Evolutionary conservation across 1,284 basidiomycete species (phyloP).

Genomic region (Gomphus sp.): DNA sequence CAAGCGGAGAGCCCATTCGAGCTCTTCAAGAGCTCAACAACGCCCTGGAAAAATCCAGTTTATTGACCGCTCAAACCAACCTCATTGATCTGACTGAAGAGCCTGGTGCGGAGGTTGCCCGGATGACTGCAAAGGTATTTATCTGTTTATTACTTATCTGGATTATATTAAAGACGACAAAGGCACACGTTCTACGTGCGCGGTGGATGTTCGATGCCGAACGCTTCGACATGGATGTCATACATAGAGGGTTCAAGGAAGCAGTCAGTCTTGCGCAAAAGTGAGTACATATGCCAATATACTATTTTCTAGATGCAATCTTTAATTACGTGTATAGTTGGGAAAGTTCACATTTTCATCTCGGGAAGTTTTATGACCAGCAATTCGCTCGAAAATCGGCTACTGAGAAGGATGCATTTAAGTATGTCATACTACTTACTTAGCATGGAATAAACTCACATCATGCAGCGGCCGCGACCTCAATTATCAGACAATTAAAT

Average conservation of each 20-base stretch:
- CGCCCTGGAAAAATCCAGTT: constrained; percentile 36
- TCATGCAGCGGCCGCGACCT: constrained; percentile 43
- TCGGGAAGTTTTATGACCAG: constrained; percentile 83
- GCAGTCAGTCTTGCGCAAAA: constrained; percentile 47
- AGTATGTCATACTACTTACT: constrained; percentile 19
- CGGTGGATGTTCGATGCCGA: constrained; percentile 92
- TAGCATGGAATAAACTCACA: neutral
- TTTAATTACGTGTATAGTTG: constrained; percentile 39
- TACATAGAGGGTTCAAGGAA: constrained; percentile 51
- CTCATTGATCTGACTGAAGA: constrained; percentile 51
- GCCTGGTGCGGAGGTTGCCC: constrained; percentile 35
- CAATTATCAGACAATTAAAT: constrained; percentile 55
- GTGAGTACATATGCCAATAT: constrained; percentile 29
- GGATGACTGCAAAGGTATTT: constrained; percentile 65
- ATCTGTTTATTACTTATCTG: constrained; percentile 6
- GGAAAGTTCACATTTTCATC: constrained; percentile 81
- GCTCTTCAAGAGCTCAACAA: constrained; percentile 89
- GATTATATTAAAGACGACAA: constrained; percentile 9
- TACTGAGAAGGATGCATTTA: constrained; percentile 45
- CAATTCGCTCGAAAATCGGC: constrained; percentile 47
- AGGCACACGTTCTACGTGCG: constrained; percentile 85
- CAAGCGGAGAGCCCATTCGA: constrained; percentile 74
- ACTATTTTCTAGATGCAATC: constrained; percentile 1
- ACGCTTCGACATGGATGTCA: constrained; percentile 62
- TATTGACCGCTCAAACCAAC: constrained; percentile 25